Conservation (phyloP, 2,329 filamentous ascomycete genomes). For the Calonectria hawksworthii region DNA sequence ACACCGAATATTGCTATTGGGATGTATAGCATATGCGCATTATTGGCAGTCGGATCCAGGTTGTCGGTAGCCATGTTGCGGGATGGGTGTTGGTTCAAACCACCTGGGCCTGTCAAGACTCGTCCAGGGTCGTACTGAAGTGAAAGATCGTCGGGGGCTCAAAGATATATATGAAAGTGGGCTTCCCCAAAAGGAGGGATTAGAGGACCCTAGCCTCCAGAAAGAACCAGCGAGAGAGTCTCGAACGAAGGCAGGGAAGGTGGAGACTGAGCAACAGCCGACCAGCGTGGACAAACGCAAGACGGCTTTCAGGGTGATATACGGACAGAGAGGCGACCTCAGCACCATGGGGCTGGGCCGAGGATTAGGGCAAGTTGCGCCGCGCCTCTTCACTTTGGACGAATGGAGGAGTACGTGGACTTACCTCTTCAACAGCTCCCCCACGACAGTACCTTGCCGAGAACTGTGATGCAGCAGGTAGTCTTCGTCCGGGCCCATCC, state of each 20-base stretch:
- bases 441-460: constrained; percentile 8
- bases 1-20: constrained; percentile 42
- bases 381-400: constrained; percentile 13
- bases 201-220: constrained; percentile 13
- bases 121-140: constrained; percentile 28
- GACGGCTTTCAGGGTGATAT: constrained; percentile 30
- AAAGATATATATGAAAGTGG: constrained; percentile 36
- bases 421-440: constrained; percentile 7
- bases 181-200: constrained; percentile 18
- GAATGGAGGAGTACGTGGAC: constrained; percentile 24
- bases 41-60: constrained; percentile 34
- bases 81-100: constrained; percentile 24
- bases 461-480: constrained; percentile 7
- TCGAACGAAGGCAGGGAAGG: neutral
- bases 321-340: constrained; percentile 17
- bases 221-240: constrained; percentile 5
- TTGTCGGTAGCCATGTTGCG: constrained; percentile 26
- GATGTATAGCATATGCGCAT: constrained; percentile 43
- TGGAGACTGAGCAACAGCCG: constrained; percentile 8
- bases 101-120: constrained; percentile 22
- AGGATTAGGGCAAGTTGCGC: constrained; percentile 5
- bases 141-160: constrained; percentile 25
- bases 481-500: constrained; percentile 21
- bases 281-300: constrained; percentile 10
- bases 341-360: constrained; percentile 11